Percentiles rank a stretch among this genome's conserved stretches.
phyloP scores from a whole-genome alignment of 306 rosid species.

The Acacia acuminata region DNA sequence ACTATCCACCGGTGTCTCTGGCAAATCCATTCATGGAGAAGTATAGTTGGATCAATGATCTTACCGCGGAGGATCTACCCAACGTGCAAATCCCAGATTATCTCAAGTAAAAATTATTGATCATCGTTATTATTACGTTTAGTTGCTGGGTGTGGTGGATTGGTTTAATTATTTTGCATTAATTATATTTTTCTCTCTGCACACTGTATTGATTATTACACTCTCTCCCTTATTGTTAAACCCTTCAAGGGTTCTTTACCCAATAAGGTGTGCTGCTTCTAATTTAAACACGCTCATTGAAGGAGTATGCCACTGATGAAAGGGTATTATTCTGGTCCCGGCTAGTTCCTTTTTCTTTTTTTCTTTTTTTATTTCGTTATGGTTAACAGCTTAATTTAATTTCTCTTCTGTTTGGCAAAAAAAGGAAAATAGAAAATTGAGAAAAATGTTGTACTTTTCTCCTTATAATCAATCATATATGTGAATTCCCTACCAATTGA shows the following conservation, averaged over 20 bases:
- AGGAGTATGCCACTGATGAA: slow-evolving; percentile 14
- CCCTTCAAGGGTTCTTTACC: slow-evolving; percentile 33
- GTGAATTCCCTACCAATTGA: background rate
- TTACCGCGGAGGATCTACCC: slow-evolving; percentile 44
- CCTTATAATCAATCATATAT: background rate
- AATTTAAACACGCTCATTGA: background rate
- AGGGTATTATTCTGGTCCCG: slow-evolving; percentile 4
- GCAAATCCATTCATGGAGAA: slow-evolving; percentile 74
- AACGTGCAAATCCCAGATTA: slow-evolving; percentile 50
- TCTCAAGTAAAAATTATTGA: slow-evolving; percentile 25
- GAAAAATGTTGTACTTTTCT: background rate
- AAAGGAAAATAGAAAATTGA: background rate
- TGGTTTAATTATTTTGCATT: background rate
- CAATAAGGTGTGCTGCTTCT: slow-evolving; percentile 30
- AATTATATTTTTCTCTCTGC: slow-evolving; percentile 22
- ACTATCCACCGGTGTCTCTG: slow-evolving; percentile 62
- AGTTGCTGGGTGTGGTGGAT: background rate
- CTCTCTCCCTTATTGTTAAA: slow-evolving; percentile 21
- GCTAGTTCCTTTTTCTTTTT: background rate
- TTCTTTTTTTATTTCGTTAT: background rate
- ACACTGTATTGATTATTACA: slow-evolving; percentile 13
- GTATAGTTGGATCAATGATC: slow-evolving; percentile 69
- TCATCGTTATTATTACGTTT: too few species aligned
- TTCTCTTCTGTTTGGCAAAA: background rate
- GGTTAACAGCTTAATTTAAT: background rate